A percentile compares a stretch with the other conserved stretches of the same genome.
These are phyloP conservation scores for Lasiosphaeris hirsuta DNA, from an alignment of 495 filamentous ascomycete genomes.

Conservation along the genomic window DNA sequence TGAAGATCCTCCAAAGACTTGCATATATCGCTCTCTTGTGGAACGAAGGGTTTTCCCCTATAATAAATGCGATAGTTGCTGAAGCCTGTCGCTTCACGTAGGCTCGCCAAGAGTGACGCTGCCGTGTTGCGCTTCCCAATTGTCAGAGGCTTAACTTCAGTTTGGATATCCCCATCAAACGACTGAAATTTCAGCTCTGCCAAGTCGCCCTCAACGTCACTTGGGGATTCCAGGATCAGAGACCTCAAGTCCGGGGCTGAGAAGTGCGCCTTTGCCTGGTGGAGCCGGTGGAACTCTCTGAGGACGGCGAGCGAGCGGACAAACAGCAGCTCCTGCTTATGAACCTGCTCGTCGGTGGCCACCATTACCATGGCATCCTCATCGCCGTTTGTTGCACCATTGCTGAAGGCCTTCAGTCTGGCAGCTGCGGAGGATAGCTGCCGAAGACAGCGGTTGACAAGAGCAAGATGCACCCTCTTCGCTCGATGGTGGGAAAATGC, in stretches of 20 bases:
- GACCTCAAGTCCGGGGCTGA: conserved; percentile 46
- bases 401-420: conserved; percentile 49
- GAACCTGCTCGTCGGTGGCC: conserved; percentile 39
- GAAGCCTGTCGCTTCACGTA: conserved; percentile 67
- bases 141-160: conserved; percentile 53
- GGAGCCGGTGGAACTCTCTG: conserved; percentile 43
- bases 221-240: conserved; percentile 37
- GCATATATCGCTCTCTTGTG: conserved; percentile 46
- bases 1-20: conserved; percentile 55
- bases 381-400: conserved; percentile 40
- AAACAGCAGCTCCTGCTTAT: conserved; percentile 58
- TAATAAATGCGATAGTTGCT: conserved; percentile 59
- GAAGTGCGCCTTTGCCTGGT: conserved; percentile 48
- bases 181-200: conserved; percentile 70
- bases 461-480: conserved; percentile 64
- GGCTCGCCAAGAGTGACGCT: conserved; percentile 59
- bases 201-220: conserved; percentile 51
- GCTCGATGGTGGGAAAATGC: conserved; percentile 43
- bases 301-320: conserved; percentile 59
- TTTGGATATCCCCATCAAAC: conserved; percentile 57
- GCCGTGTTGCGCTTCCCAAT: conserved; percentile 71
- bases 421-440: conserved; percentile 70
- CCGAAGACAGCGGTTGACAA: conserved; percentile 73
- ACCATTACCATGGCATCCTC: conserved; percentile 51
- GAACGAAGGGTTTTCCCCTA: conserved; percentile 46